phyloP scores from a whole-genome alignment of 768 basidiomycete genomes.

The Thelephora aurantiotincta region DNA sequence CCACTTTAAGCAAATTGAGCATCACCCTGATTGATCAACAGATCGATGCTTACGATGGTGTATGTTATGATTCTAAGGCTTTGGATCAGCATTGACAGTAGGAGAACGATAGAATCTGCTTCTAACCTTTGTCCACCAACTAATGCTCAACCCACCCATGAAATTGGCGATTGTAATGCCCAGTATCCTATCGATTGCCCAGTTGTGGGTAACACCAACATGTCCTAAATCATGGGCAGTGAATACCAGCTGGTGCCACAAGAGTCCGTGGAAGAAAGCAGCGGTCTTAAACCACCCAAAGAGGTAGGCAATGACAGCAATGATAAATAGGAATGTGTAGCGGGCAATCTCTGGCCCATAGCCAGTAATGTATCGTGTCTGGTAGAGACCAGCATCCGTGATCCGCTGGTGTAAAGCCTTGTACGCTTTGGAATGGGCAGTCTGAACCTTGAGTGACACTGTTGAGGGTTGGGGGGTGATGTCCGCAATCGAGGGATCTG shows the following conservation, averaged over 20 bases:
- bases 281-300: conserved; percentile 56
- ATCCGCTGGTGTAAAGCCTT: conserved; percentile 65
- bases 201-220: conserved; percentile 83
- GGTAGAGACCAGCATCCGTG: conserved; percentile 69
- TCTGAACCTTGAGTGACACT: conserved; percentile 44
- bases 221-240: conserved; percentile 91
- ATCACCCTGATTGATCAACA: conserved; percentile 4
- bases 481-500: conserved; percentile 26
- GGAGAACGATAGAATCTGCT: conserved; percentile 1
- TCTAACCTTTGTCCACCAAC: conserved; percentile 86
- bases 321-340: conserved; percentile 47
- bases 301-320: conserved; percentile 48
- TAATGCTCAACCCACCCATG: conserved; percentile 84
- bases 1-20: conserved; percentile 35
- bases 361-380: conserved; percentile 69
- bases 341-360: conserved; percentile 85
- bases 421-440: conserved; percentile 65
- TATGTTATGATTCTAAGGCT: conserved; percentile 74
- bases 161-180: conserved; percentile 74
- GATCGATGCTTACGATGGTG: conserved; percentile 67
- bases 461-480: conserved; percentile 38
- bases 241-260: conserved; percentile 95
- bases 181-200: conserved; percentile 65
- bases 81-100: conserved; percentile 2
- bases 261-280: conserved; percentile 70